Evolutionary conservation across 108 stramenopile genomes (phyloP), one percentile per base, ranked within the genome.

Genomic region (Fragilariopsis cylindrus): DNA sequence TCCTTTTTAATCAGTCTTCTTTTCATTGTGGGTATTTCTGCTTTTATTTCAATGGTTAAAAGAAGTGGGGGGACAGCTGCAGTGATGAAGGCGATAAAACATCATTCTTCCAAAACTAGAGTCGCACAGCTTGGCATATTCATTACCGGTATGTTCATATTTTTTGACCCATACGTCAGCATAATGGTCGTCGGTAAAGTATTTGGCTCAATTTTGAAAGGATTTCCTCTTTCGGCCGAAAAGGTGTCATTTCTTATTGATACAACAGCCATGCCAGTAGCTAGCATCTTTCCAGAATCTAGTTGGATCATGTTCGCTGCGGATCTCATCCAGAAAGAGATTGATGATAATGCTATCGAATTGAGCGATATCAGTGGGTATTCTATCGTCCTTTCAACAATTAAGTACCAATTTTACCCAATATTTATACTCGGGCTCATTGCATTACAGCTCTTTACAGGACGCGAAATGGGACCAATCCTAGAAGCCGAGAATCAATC

Each of bases 161-260:
- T 91, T 77, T 87, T 88, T 47, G 83, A 84, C 76, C 74, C 88
- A 18, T 82, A 84, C 76, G 64, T 83, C 71, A 91, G 84, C 60
- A 74, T 75, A 15, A 70, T 91, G 40, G 58, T 91, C 48, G 77
- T 84, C 11, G 90, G 87, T 30, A 64, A 76, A 11, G 71, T 84
- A 8, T 75, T 91, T 73, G 63, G 84, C 9, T 75, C 87, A 18
- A 60, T 88, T 3, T 40, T 81, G 4, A 85, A 88, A 76, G 60
- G 72, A 3, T 66, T 82, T 16, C 69, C 76, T 9, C 70, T 88
- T 45, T 84, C 83, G 8, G 48, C 76, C 8, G 88, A 88, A 70
- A 91, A 88, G 76, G 49, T 85, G 3, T 84, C 90, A 6, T 91
- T 84, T 57, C 75, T 90, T 21, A 73, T 87, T 16, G 85, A 90